These are phyloP conservation scores for Heterobasidion annosum DNA, from an alignment of 1,284 basidiomycete genomes.

Conservation along the genomic window DNA sequence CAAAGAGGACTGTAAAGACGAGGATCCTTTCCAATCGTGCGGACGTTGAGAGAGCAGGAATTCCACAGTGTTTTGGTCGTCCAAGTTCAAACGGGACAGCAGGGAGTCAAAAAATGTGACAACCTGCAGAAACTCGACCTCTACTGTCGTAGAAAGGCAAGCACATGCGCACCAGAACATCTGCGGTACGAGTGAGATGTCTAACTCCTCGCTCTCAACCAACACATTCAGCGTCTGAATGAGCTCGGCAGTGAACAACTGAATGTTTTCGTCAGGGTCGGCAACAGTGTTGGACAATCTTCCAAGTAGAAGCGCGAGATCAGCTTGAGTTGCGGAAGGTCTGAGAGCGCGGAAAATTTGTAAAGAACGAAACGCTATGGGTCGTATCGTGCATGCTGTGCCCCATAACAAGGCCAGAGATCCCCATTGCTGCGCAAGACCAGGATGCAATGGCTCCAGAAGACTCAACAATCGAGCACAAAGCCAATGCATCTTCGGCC, in stretches of 20 bases:
- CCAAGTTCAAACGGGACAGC: conserved; percentile 68
- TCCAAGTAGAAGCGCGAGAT: conserved; percentile 76
- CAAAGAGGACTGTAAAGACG: conserved; percentile 68
- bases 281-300: conserved; percentile 83
- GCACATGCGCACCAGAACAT: conserved; percentile 86
- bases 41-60: conserved; percentile 65
- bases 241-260: conserved; percentile 80
- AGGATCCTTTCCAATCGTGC: conserved; percentile 60
- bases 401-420: conserved; percentile 79
- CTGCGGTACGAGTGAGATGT: conserved; percentile 64
- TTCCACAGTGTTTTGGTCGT: conserved; percentile 55
- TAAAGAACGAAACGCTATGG: conserved; percentile 82
- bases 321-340: conserved; percentile 61
- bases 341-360: conserved; percentile 86
- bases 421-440: conserved; percentile 73
- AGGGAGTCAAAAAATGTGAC: conserved; percentile 63
- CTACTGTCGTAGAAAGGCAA: conserved; percentile 77
- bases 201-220: conserved; percentile 47
- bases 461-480: conserved; percentile 62
- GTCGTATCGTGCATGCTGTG: conserved; percentile 79
- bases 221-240: conserved; percentile 72
- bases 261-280: conserved; percentile 66
- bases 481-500: conserved; percentile 63
- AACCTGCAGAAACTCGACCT: conserved; percentile 72
- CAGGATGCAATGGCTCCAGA: conserved; percentile 61